Evolutionary conservation across 164 flowering plant genomes (phyloP).

Genomic region (Vitis labrusca): DNA sequence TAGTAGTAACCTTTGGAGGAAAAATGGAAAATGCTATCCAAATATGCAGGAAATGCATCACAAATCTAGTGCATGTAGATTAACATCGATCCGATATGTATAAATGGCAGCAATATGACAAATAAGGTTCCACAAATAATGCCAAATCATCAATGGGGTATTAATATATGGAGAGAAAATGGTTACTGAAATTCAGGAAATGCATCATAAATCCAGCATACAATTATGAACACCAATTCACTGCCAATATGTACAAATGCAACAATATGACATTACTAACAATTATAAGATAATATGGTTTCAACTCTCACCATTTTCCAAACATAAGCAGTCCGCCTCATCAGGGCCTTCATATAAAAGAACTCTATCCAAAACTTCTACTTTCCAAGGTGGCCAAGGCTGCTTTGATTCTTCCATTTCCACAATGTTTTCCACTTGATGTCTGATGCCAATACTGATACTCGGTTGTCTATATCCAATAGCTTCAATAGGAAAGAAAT

Average conservation of each 20-base stretch:
- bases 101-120: too few species aligned
- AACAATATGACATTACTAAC: not conserved
- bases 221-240: not conserved
- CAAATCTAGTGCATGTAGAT: too few species aligned
- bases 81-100: too few species aligned
- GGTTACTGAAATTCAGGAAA: not conserved
- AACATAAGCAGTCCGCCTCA: conserved; percentile 79
- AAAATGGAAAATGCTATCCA: too few species aligned
- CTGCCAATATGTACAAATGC: not conserved
- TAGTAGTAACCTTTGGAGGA: too few species aligned
- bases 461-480: conserved; percentile 42
- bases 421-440: conserved; percentile 22
- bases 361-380: conserved; percentile 79
- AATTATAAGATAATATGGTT: not conserved
- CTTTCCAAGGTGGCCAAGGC: conserved; percentile 61
- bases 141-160: too few species aligned
- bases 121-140: too few species aligned
- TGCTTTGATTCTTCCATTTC: conserved; percentile 20
- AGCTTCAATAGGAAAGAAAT: conserved; percentile 45
- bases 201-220: not conserved
- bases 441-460: conserved; percentile 11
- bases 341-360: conserved; percentile 78
- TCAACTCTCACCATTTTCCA: conserved; percentile 74
- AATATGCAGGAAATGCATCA: too few species aligned
- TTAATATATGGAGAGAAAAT: not conserved